Evolutionary conservation across 139 green algal genomes (phyloP), one percentile per base, ranked within the genome.

Genomic region (Ettlia oleoabundans): DNA sequence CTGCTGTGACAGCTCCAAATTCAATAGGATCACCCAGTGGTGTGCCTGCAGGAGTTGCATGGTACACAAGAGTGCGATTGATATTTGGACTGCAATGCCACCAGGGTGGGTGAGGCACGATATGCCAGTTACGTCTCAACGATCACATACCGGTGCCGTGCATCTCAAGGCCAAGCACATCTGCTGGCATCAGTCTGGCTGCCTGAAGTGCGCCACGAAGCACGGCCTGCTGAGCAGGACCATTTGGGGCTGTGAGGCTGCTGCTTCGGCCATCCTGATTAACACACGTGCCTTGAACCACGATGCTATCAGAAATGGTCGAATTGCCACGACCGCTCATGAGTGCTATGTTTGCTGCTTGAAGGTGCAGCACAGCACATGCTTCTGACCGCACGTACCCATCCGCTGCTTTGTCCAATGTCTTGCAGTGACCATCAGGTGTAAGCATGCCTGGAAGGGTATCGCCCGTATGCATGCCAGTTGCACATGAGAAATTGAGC

Each of bases 1-100:
- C 67, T 26, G 78, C 47, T 9, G 43, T 37, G 21, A 70, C 70
- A 35, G 94, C 93, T 1, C 92, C 92, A 1, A 97, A 65, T 81
- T 98, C 94, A 53, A 97, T 98, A 37, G 94, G 94, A 82, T 98
- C 95, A 10, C 95, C 95, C 51, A 98, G 86, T 19, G 93, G 79
- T 19, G 95, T 98, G 30, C 95, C 95, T 15, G 71, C 33, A 76
- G 1, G n/a, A n/a, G n/a, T n/a, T n/a, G n/a, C n/a, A n/a, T n/a
- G n/a, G n/a, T 9, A n/a, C 6, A 33, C 0, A 51, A 32, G 35
- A 51, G 1, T 51, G 2, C 32, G 47, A 72, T 32, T 10, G 47
- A 72, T 32, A 32, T 26, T 2, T 40, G 26, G 18, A 35, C 18
- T 32, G 26, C 24, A 15, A 2, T 30, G 30, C 2, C 19, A 47